phyloP scores from a whole-genome alignment of 2,329 filamentous ascomycete genomes.

The Rhynchosporium agropyri region DNA sequence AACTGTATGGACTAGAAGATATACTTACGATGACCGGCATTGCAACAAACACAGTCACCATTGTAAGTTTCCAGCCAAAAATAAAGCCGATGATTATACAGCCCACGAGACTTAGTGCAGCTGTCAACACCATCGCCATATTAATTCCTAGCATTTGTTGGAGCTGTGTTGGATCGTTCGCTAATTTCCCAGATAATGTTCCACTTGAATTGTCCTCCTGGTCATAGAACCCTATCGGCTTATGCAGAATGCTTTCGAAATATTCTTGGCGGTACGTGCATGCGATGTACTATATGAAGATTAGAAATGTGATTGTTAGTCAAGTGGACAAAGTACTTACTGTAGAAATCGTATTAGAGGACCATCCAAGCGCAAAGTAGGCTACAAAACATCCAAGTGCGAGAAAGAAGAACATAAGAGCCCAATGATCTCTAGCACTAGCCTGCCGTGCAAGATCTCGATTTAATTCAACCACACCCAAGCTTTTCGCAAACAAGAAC shows the following conservation, averaged over 20 bases:
- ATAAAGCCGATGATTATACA: slow-evolving; percentile 68
- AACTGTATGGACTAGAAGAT: not conserved
- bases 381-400: slow-evolving; percentile 46
- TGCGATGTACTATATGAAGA: slow-evolving; percentile 38
- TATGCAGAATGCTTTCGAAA: slow-evolving; percentile 49
- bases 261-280: slow-evolving; percentile 48
- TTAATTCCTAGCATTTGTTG: slow-evolving; percentile 54
- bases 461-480: slow-evolving; percentile 38
- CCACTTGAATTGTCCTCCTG: slow-evolving; percentile 51
- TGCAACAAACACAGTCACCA: slow-evolving; percentile 65
- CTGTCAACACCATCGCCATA: slow-evolving; percentile 59
- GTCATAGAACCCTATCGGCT: slow-evolving; percentile 49
- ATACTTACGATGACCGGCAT: slow-evolving; percentile 49
- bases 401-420: slow-evolving; percentile 54
- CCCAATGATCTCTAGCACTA: slow-evolving; percentile 48
- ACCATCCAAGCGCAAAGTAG: slow-evolving; percentile 39
- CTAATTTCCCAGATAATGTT: slow-evolving; percentile 50
- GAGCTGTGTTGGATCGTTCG: slow-evolving; percentile 52
- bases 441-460: slow-evolving; percentile 27
- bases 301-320: slow-evolving; percentile 3
- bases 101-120: slow-evolving; percentile 66
- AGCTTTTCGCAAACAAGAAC: slow-evolving; percentile 42
- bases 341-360: slow-evolving; percentile 46
- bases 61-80: slow-evolving; percentile 76
- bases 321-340: slow-evolving; percentile 38